phyloP scores from a whole-genome alignment of 1,284 basidiomycete genomes.

The Apiotrichum siamense region DNA sequence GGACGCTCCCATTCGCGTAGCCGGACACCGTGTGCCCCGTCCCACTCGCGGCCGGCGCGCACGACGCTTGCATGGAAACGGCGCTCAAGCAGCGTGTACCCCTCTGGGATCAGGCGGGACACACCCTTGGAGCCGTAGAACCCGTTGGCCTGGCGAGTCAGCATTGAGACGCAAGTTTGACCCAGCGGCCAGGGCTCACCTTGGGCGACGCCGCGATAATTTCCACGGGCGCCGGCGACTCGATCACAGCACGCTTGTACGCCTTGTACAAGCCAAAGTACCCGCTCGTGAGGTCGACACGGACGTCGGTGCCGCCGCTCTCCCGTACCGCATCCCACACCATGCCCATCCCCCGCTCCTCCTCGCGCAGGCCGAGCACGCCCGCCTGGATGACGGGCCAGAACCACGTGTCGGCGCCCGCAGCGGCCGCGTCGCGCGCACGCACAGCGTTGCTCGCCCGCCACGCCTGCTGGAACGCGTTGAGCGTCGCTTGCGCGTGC shows the following conservation, averaged over 20 bases:
- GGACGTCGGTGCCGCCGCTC: conserved; percentile 11
- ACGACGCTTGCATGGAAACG: conserved; percentile 69
- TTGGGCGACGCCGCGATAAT: conserved; percentile 83
- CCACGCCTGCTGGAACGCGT: conserved; percentile 46
- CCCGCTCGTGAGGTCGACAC: conserved; percentile 74
- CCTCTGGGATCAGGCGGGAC: conserved; percentile 88
- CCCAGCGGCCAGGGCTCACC: too few species aligned
- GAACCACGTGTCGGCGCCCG: conserved; percentile 54
- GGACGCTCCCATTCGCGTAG: conserved; percentile 79
- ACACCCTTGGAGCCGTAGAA: conserved; percentile 86
- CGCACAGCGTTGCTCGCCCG: conserved; percentile 33
- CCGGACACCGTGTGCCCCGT: conserved; percentile 54
- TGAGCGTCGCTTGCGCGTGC: conserved; percentile 42
- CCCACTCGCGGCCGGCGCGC: conserved; percentile 53
- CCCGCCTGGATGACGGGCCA: conserved; percentile 81
- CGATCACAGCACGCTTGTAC: conserved; percentile 72
- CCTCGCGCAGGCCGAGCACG: conserved; percentile 72
- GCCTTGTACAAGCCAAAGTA: conserved; percentile 84
- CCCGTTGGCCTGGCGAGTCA: conserved; percentile 76
- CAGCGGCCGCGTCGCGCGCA: conserved; percentile 27
- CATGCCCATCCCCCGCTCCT: conserved; percentile 59
- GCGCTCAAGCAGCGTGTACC: conserved; percentile 82
- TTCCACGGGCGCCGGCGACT: conserved; percentile 55
- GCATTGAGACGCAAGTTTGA: neutral
- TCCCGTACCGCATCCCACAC: conserved; percentile 36